These are phyloP conservation scores for Barbarea vulgaris DNA, from an alignment of 345 rosid genomes.

Conservation along the genomic window DNA sequence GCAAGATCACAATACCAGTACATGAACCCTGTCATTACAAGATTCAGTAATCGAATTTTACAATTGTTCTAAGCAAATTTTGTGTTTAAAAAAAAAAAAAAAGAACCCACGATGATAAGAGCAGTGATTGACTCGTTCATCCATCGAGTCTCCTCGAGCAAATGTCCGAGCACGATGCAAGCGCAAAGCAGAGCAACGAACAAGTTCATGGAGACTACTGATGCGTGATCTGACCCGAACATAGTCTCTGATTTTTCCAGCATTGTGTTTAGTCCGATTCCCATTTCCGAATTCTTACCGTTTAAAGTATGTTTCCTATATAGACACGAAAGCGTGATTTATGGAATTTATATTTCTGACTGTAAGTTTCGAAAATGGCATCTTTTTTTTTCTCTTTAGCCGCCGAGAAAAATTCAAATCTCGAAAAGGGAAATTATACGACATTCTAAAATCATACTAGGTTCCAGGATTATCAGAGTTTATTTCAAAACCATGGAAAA, in stretches of 20 bases:
- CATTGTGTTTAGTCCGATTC: constrained; percentile 37
- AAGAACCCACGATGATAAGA: constrained; percentile 70
- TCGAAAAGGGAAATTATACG: background rate
- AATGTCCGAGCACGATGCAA: constrained; percentile 84
- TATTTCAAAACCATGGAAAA: background rate
- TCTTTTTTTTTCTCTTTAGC: background rate
- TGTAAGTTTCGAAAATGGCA: background rate
- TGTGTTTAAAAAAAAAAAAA: background rate
- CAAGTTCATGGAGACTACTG: constrained; percentile 85
- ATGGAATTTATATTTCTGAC: background rate
- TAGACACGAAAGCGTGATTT: constrained; percentile 9
- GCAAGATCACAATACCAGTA: constrained; percentile 83
- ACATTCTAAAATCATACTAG: background rate
- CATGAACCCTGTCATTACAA: constrained; percentile 66
- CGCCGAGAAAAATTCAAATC: background rate
- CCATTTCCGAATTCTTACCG: constrained; percentile 42
- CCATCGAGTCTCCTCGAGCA: constrained; percentile 85
- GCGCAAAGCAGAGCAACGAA: constrained; percentile 86
- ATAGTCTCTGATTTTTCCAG: constrained; percentile 40
- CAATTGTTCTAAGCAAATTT: background rate
- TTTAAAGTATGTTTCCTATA: background rate
- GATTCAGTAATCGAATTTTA: background rate
- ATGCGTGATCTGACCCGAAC: constrained; percentile 62
- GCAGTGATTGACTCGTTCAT: constrained; percentile 96
- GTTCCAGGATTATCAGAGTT: background rate